These are phyloP conservation scores for Vitis amurensis DNA, from an alignment of 164 flowering plant genomes.

Conservation along the genomic window DNA sequence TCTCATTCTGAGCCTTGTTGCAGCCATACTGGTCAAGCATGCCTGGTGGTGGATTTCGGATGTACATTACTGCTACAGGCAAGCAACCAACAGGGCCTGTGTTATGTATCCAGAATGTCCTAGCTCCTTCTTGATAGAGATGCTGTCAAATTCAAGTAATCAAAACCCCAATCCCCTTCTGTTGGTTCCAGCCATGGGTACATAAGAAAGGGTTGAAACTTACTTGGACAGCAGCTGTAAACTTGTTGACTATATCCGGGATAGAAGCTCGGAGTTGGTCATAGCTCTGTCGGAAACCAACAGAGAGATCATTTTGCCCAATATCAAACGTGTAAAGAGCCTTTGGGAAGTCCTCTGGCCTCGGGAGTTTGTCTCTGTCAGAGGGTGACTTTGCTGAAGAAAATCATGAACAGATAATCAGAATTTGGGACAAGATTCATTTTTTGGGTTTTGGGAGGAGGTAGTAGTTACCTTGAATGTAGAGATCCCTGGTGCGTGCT, in stretches of 20 bases:
- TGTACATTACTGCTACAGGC: slow-evolving; percentile 38
- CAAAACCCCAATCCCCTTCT: not conserved
- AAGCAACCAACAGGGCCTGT: slow-evolving; percentile 69
- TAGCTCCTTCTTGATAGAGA: slow-evolving; percentile 52
- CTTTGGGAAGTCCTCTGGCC: slow-evolving; percentile 38
- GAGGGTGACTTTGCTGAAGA: slow-evolving; percentile 18
- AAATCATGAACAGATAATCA: not conserved
- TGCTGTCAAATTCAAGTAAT: slow-evolving; percentile 27
- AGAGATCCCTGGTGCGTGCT: slow-evolving; percentile 32
- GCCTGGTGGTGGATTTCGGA: slow-evolving; percentile 38
- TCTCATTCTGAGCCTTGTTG: slow-evolving; percentile 40
- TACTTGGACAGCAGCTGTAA: slow-evolving; percentile 55
- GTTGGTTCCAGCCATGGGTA: not conserved
- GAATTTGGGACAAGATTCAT: no score
- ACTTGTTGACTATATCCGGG: slow-evolving; percentile 32
- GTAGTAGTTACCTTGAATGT: slow-evolving; percentile 30
- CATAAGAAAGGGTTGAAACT: slow-evolving; percentile 5
- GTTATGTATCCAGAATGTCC: slow-evolving; percentile 70
- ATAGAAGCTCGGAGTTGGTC: slow-evolving; percentile 26
- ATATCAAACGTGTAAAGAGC: slow-evolving; percentile 60
- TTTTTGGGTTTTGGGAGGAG: not conserved
- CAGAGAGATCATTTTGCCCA: slow-evolving; percentile 56
- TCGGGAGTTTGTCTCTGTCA: slow-evolving; percentile 22
- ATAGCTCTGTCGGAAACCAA: slow-evolving; percentile 22
- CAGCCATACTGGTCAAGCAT: slow-evolving; percentile 49